Evolutionary conservation across 768 basidiomycete species (phyloP).

Genomic region (Daedaleopsis sinensis): DNA sequence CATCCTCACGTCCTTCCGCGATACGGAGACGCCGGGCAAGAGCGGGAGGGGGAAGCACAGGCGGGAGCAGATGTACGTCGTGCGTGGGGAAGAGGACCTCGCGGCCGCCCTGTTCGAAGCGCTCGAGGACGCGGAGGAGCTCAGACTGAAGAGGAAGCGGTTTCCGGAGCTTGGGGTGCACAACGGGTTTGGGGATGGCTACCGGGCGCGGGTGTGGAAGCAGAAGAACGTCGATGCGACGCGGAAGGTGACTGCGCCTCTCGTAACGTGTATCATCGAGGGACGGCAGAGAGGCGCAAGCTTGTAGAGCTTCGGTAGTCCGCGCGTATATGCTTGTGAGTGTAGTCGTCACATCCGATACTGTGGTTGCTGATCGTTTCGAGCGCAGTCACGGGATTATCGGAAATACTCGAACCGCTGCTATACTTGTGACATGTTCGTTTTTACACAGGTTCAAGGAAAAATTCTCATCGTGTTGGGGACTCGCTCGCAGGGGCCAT

Average conservation of each 20-base stretch:
- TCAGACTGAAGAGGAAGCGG: slow-evolving; percentile 51
- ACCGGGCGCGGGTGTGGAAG: slow-evolving; percentile 55
- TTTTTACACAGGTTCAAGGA: too few species aligned
- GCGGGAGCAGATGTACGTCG: slow-evolving; percentile 70
- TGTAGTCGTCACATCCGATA: neutral
- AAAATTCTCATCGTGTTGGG: too few species aligned
- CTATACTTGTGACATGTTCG: too few species aligned
- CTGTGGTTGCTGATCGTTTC: neutral
- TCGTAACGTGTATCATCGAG: slow-evolving; percentile 65
- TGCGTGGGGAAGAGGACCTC: slow-evolving; percentile 48
- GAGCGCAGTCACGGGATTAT: neutral
- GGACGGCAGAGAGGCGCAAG: slow-evolving; percentile 17
- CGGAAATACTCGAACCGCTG: too few species aligned
- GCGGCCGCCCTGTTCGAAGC: slow-evolving; percentile 56
- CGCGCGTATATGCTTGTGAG: neutral
- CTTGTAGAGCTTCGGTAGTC: neutral
- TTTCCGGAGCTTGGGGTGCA: slow-evolving; percentile 27
- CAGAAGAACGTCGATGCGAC: slow-evolving; percentile 67
- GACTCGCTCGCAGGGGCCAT: too few species aligned
- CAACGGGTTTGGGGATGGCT: slow-evolving; percentile 32
- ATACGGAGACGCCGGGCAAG: slow-evolving; percentile 43
- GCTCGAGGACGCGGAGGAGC: slow-evolving; percentile 55
- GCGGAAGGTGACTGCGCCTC: slow-evolving; percentile 68
- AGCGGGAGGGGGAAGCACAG: slow-evolving; percentile 58
- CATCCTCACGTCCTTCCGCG: slow-evolving; percentile 74